phyloP scores from a whole-genome alignment of 169 alveolate genomes.

The Plasmodium yoelii region DNA sequence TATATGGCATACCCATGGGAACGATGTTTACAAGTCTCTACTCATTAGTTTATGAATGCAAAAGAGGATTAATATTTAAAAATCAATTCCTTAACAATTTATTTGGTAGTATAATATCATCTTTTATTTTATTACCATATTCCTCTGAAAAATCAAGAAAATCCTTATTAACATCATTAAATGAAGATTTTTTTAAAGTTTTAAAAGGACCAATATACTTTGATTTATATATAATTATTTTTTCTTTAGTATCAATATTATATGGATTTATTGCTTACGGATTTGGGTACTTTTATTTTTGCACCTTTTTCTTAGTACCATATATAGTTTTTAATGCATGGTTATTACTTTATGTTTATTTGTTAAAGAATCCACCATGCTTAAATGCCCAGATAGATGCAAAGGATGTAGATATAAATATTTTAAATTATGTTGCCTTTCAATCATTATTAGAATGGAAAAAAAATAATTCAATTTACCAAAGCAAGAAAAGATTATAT shows the following conservation, averaged over 20 bases:
- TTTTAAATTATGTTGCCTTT: constrained; percentile 67
- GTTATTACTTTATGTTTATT: constrained; percentile 56
- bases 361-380: constrained; percentile 58
- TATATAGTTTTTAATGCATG: constrained; percentile 61
- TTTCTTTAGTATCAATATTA: constrained; percentile 35
- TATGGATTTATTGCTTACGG: constrained; percentile 34
- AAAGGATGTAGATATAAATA: constrained; percentile 65
- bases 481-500: constrained; percentile 61
- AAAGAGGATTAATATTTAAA: constrained; percentile 55
- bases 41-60: constrained; percentile 64
- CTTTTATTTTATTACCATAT: constrained; percentile 62
- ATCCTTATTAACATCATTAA: constrained; percentile 37
- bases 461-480: constrained; percentile 70
- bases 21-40: constrained; percentile 74
- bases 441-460: constrained; percentile 72
- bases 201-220: constrained; percentile 73
- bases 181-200: constrained; percentile 65
- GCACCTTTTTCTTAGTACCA: constrained; percentile 49
- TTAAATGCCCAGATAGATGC: constrained; percentile 44
- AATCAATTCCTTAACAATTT: constrained; percentile 32
- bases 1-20: constrained; percentile 75
- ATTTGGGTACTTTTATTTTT: constrained; percentile 65
- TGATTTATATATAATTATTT: constrained; percentile 51
- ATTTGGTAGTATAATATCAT: constrained; percentile 66
- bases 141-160: constrained; percentile 57